Evolutionary conservation across 139 green algal genomes (phyloP).

Genomic region (Closterium sp.): DNA sequence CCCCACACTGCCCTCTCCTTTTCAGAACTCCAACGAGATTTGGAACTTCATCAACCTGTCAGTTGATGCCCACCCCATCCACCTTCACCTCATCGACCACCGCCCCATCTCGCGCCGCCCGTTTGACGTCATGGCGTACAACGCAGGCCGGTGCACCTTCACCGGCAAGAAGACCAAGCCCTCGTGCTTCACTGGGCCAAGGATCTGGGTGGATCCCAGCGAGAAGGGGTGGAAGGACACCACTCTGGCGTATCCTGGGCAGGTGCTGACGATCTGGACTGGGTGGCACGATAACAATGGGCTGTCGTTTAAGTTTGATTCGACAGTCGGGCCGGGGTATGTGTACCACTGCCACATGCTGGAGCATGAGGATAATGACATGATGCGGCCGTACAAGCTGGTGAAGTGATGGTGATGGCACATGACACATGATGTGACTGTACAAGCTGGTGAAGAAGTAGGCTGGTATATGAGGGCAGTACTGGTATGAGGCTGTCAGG

Average conservation of each 20-base stretch:
- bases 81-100: not conserved
- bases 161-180: not conserved
- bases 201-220: not conserved
- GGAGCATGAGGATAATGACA: conserved; percentile 33
- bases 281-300: not conserved
- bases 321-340: not conserved
- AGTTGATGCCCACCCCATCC: not conserved
- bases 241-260: not conserved
- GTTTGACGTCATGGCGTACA: not conserved
- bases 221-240: not conserved
- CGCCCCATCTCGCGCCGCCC: not conserved
- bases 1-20: too few species aligned
- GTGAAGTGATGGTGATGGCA: too few species aligned
- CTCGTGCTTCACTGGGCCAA: not conserved
- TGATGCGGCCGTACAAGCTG: conserved; percentile 21
- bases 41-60: conserved; percentile 1
- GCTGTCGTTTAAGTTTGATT: not conserved
- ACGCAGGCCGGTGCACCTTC: not conserved
- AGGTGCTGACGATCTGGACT: not conserved
- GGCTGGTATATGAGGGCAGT: too few species aligned
- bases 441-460: too few species aligned
- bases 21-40: not conserved
- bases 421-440: too few species aligned
- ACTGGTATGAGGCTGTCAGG: too few species aligned
- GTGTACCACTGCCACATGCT: too few species aligned